Evolutionary conservation across 257 asterid genomes (phyloP), one percentile per base, ranked within the genome.

Genomic region (Fraxinus pennsylvanica): DNA sequence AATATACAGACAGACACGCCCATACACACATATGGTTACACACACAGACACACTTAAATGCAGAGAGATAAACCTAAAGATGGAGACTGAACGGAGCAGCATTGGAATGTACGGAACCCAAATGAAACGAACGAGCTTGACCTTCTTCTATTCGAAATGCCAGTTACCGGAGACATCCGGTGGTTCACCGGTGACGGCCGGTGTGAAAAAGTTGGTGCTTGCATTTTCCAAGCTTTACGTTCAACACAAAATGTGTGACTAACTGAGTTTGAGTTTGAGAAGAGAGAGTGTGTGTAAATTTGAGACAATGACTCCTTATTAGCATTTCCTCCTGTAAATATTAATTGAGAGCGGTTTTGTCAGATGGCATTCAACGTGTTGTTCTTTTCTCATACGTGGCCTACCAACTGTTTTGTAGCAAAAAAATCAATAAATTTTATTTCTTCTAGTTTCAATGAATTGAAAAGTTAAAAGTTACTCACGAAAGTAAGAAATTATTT

Each of bases 51-150:
- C 83, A 74, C 15, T 50, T 50, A 68, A 39, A 73, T 21, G 0
- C 29, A 80, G 41, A 13, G n/a, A 72, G 32, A 50, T 74, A 67
- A n/a, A 92, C 96, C 92, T 80, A 80, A 77, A 78, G 89, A 74
- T 14, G 78, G 73, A 65, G 89, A 81, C 73, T 68, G 77, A 32
- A 83, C 43, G 73, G 90, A 84, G 74, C 81, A 32, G 82, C 92
- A 91, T 52, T 79, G 80, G 85, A 88, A 36, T 6, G 80, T 15
- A 13, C 78, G 78, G 50, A 9, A 36, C 78, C 89, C 84, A 75
- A 79, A 75, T 25, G 85, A 6, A 52, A 77, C 73, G 6, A 75
- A 77, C 27, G 70, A 78, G 76, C 77, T 78, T 61, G 74, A 77
- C 78, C 71, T 75, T 57, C 78, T 21, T 47, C 83, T 76, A 70